Evolutionary conservation across 768 basidiomycete genomes (phyloP), one percentile per base, ranked within the genome.

Genomic region (Sporobolomyces pararoseus): DNA sequence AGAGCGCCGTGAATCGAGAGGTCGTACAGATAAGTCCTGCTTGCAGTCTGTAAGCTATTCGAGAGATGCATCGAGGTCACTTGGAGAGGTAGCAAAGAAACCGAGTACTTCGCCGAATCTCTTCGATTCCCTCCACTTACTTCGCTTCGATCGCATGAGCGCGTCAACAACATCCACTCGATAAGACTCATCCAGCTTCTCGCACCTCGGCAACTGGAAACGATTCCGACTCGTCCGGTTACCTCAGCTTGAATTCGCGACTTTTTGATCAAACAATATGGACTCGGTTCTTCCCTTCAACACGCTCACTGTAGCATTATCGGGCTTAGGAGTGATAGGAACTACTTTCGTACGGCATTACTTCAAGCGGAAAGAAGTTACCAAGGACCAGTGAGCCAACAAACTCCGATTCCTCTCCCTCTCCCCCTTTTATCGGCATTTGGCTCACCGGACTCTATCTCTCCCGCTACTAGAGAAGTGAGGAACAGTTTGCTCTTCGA

Each of bases 401-500:
- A 10, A 2, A 42, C 10, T 10, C 39, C 17, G 9, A 9, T 17
- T 34, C 19, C 25, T 44, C 39, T 9, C 39, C 10, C 39, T 42
- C 39, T 42, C 39, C 17, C 39, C 39, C 39, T 42, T 10, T 42
- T 9, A 42, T 42, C 39, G 39, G 39, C 17, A 17, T 42, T 42
- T 42, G 17, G 17, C 39, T 9, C 39, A 17, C n/a, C n/a, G n/a
- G n/a, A n/a, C n/a, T n/a, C n/a, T n/a, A n/a, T n/a, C 17, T 42
- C 39, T 42, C 39, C 39, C 29, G 37, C 17, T 9, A 12, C 79
- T 37, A 80, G 82, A 42, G 81, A 83, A 42, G 84, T 85, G 9
- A 83, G 85, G 23, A 84, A 85, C 72, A 85, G 88, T 71, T 81
- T 90, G 25, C 81, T 88, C 76, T 89, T 85, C 77, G 87, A 90